phyloP scores from a whole-genome alignment of 2,329 filamentous ascomycete species.

The Botrytis cinerea region DNA sequence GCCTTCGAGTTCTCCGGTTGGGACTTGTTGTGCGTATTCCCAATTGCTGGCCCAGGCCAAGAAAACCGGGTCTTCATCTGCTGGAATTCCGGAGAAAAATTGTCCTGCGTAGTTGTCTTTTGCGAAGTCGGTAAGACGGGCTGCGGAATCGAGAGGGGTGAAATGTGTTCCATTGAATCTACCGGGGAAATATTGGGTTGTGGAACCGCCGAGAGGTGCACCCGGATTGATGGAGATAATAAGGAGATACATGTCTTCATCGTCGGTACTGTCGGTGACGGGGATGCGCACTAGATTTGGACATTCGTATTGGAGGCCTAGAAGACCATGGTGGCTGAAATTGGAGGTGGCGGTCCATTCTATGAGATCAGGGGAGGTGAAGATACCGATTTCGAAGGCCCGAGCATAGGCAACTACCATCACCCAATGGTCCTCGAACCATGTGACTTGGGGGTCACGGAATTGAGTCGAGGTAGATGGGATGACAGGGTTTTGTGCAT shows the following conservation, averaged over 20 bases:
- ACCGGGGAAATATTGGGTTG: conserved; percentile 58
- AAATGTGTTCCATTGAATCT: conserved; percentile 67
- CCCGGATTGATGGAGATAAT: conserved; percentile 58
- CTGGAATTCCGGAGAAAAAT: conserved; percentile 53
- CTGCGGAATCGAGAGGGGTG: conserved; percentile 46
- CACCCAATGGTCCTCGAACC: conserved; percentile 59
- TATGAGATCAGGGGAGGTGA: conserved; percentile 59
- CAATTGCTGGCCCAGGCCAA: conserved; percentile 62
- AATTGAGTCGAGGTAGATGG: conserved; percentile 52
- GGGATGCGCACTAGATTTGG: conserved; percentile 62
- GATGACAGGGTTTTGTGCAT: conserved; percentile 62
- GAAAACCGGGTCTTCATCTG: conserved; percentile 39
- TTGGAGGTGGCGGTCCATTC: conserved; percentile 61
- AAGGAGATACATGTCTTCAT: conserved; percentile 47
- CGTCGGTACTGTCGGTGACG: conserved; percentile 40
- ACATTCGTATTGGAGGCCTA: conserved; percentile 51
- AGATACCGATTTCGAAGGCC: conserved; percentile 62
- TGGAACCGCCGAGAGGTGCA: conserved; percentile 57
- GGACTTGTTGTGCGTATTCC: conserved; percentile 57
- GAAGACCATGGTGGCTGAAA: conserved; percentile 57
- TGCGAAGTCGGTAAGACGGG: conserved; percentile 49
- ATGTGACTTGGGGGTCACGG: conserved; percentile 66
- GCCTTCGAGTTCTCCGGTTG: conserved; percentile 53
- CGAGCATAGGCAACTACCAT: conserved; percentile 56
- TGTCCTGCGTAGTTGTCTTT: conserved; percentile 60